These are phyloP conservation scores for Tulasnella sp. DNA, from an alignment of 768 basidiomycete species.

Conservation along the genomic window DNA sequence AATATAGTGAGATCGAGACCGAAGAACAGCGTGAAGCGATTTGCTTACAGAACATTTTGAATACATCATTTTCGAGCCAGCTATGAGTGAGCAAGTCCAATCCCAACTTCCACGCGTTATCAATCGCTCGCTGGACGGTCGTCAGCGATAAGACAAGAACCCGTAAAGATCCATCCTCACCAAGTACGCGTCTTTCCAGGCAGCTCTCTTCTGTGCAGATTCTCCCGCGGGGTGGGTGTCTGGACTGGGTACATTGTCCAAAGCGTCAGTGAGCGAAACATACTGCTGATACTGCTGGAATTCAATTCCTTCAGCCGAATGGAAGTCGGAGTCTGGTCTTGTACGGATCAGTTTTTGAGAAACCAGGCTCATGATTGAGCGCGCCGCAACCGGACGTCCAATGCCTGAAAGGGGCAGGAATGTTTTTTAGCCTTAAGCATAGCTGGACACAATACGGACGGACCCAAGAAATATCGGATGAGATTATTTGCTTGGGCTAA, in stretches of 20 bases:
- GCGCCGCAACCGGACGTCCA: neutral
- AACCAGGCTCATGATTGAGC: neutral
- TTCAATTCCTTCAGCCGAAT: conserved; percentile 30
- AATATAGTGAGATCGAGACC: neutral
- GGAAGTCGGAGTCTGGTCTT: neutral
- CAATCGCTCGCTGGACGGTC: conserved; percentile 31
- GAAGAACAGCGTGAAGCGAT: neutral
- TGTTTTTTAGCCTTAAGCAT: neutral
- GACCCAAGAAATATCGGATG: conserved; percentile 83
- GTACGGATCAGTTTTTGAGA: neutral
- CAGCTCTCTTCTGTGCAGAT: conserved; percentile 15
- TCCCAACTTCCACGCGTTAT: conserved; percentile 56
- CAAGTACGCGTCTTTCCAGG: conserved; percentile 16
- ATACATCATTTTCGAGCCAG: conserved; percentile 51
- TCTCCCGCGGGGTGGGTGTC: conserved; percentile 20
- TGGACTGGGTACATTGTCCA: conserved; percentile 11
- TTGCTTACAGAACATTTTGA: neutral
- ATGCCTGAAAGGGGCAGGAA: neutral
- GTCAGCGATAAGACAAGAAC: neutral
- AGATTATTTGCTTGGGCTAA: conserved; percentile 83
- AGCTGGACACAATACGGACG: conserved; percentile 24
- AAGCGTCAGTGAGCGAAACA: conserved; percentile 54
- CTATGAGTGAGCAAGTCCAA: conserved; percentile 66
- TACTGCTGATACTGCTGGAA: conserved; percentile 75
- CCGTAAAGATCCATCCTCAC: neutral